phyloP scores from a whole-genome alignment of 139 green algal genomes.

The Chlamydomonas sp. region DNA sequence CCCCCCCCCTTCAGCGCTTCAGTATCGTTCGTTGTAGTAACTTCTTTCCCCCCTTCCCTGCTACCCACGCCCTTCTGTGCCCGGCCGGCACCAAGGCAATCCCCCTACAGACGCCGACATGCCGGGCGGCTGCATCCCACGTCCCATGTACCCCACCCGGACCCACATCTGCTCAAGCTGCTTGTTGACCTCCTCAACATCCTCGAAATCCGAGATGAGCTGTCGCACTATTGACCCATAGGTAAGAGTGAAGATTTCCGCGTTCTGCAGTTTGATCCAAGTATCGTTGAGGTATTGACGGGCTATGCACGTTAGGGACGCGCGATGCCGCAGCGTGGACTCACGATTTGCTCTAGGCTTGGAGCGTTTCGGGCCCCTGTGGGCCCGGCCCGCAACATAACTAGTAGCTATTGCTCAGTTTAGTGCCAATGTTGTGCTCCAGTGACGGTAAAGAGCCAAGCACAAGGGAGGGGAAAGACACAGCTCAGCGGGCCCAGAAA shows the following conservation, averaged over 20 bases:
- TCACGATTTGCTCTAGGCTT: constrained; percentile 37
- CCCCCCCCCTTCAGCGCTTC: too few relatives aligned
- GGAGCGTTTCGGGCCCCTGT: constrained; percentile 26
- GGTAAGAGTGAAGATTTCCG: constrained; percentile 96
- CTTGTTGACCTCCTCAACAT: constrained; percentile 96
- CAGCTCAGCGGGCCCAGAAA: too few relatives aligned
- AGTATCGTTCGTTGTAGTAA: too few relatives aligned
- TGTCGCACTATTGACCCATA: constrained; percentile 98
- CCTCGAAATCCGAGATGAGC: constrained; percentile 93
- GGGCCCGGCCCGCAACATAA: constrained; percentile 26
- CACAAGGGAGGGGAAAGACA: too few relatives aligned
- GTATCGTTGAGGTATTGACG: not conserved
- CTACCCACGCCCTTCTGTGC: too few relatives aligned
- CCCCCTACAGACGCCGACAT: too few relatives aligned
- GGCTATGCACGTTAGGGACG: not conserved
- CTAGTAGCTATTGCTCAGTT: not conserved
- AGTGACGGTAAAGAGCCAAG: too few relatives aligned
- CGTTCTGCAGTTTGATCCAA: constrained; percentile 72
- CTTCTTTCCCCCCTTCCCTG: too few relatives aligned
- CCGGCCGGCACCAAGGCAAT: too few relatives aligned
- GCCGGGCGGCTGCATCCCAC: too few relatives aligned
- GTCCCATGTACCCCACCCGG: too few relatives aligned
- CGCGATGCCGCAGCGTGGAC: not conserved
- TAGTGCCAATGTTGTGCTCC: too few relatives aligned
- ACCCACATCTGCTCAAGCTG: constrained; percentile 94